Conservation (phyloP, 2,329 filamentous ascomycete species). For the Lachnellula subtilissima region DNA sequence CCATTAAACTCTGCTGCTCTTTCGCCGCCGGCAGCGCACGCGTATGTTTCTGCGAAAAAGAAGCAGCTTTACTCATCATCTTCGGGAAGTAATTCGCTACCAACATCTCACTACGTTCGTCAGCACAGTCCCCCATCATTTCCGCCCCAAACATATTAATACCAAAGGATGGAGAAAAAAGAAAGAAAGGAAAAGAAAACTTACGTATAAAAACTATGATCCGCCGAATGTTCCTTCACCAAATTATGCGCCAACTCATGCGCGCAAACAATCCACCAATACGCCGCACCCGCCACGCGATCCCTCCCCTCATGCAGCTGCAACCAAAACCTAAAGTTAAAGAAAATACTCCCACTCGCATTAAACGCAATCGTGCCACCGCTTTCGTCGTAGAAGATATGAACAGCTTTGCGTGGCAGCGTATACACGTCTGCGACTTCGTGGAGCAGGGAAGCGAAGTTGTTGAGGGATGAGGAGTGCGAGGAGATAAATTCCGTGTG, state of each 20-base stretch:
- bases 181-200: conserved; percentile 21
- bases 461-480: conserved; percentile 58
- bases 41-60: conserved; percentile 14
- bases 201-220: conserved; percentile 78
- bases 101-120: conserved; percentile 59
- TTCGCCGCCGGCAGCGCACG: background rate
- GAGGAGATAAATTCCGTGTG: conserved; percentile 53
- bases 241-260: conserved; percentile 96
- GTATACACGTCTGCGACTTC: conserved; percentile 70
- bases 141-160: background rate
- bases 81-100: conserved; percentile 71
- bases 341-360: conserved; percentile 79
- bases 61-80: conserved; percentile 45
- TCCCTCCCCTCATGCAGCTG: conserved; percentile 61
- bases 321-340: conserved; percentile 83
- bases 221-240: conserved; percentile 68
- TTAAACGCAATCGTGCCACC: conserved; percentile 93
- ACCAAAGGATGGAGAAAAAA: background rate
- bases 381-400: conserved; percentile 79
- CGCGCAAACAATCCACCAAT: conserved; percentile 94
- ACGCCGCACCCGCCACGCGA: conserved; percentile 53
- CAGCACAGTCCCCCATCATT: conserved; percentile 13
- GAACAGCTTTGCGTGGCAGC: conserved; percentile 63
- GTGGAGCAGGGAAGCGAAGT: conserved; percentile 64
- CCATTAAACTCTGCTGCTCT: conserved; percentile 2